Conservation (phyloP, 495 filamentous ascomycete species). For the Podospora pseudopauciseta region DNA sequence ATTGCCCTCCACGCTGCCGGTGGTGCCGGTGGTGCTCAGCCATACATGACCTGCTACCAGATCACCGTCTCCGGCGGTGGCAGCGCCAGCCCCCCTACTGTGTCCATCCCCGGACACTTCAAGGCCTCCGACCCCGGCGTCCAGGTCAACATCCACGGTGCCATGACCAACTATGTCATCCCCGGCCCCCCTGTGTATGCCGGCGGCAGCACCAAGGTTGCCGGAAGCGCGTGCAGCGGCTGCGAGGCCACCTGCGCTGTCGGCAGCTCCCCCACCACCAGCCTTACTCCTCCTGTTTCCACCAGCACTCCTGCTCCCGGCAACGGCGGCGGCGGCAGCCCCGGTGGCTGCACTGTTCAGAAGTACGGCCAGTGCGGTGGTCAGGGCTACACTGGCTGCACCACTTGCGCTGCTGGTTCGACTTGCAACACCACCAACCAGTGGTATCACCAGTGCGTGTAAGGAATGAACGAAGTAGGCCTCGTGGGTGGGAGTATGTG, state of each 20-base stretch:
- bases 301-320: conserved; percentile 15
- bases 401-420: conserved; percentile 33
- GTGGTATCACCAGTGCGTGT: conserved; percentile 42
- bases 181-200: conserved; percentile 43
- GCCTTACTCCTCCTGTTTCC: conserved; percentile 17
- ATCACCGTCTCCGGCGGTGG: conserved; percentile 37
- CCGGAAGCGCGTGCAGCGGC: conserved; percentile 35
- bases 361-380: conserved; percentile 49
- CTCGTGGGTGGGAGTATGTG: neutral
- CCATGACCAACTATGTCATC: conserved; percentile 34
- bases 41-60: conserved; percentile 54
- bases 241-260: conserved; percentile 41
- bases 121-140: conserved; percentile 47
- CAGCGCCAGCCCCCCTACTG: conserved; percentile 36
- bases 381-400: conserved; percentile 43
- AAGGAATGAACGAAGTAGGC: neutral
- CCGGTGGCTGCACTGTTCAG: conserved; percentile 32
- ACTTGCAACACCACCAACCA: conserved; percentile 28
- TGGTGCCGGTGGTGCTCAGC: conserved; percentile 41
- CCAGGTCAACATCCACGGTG: conserved; percentile 46
- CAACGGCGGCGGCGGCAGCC: conserved; percentile 22
- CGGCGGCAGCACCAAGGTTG: conserved; percentile 36
- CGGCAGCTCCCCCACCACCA: conserved; percentile 31
- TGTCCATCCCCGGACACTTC: conserved; percentile 49
- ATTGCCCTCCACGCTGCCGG: conserved; percentile 50